Base-by-base conservation (phyloP, 2,329 filamentous ascomycete genomes). In the Thermoascus crustaceus region DNA sequence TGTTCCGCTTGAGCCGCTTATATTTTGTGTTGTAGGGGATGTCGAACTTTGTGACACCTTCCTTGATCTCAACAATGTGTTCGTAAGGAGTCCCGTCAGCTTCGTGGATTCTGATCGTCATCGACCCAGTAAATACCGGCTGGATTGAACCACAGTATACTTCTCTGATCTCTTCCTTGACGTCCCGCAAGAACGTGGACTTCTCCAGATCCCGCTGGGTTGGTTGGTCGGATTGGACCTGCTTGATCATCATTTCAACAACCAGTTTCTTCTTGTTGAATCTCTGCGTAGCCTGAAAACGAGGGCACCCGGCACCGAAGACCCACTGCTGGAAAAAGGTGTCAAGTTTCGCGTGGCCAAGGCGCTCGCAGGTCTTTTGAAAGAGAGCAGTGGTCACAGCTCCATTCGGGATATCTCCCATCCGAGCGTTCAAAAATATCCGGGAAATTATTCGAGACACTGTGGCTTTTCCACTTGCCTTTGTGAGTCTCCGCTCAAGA, bases 1-100 rank as follows among this genome's bases (percentile, higher is more conserved):
- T 77, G 40, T 84, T 95, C 30, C 88, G 74, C 68, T 98, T 98
- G 2, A 98, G 72, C 6, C 93, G 80, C 66, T 96, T 98, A 66
- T 98, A 98, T 58, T 98, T 98, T 0, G 91, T 98, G 52, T 96
- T 96, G 64, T 98, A 98, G 0, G 89, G 88, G 41, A 98, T 95
- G 43, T 95, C 88, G 40, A 96, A 84, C 55, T 82, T 85, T 2
- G 83, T 85, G 9, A 78, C 75, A 18, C 82, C 80, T 47, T 95
- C 87, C 41, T 87, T 87, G 55, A 98, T 94, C 51, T 95, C 86
- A 20, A 96, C 81, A 43, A 95, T 95, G 55, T 98, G 91, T 57
- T 98, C 91, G 54, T 98, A 98, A 2, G 91, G 91, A 0, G 91
- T 96, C 7, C 91, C 91, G 53, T 98, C 93, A 16, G 91, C 91